Evolutionary conservation across 2,329 filamentous ascomycete species (phyloP), one percentile per base, ranked within the genome.

Genomic region (Colletotrichum sp.): DNA sequence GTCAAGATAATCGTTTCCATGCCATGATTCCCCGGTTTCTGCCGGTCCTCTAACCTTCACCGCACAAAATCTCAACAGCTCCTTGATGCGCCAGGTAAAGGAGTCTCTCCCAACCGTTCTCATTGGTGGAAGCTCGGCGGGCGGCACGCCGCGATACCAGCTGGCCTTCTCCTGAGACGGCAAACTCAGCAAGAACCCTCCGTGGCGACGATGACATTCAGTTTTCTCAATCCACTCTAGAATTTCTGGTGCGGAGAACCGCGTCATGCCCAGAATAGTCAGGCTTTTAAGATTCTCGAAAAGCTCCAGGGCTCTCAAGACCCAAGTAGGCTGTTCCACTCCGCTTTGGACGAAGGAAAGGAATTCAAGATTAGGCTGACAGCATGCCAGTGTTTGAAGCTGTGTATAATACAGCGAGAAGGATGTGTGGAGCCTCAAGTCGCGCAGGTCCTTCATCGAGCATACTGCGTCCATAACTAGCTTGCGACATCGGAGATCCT

Each of bases 401-500:
- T 71, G 60, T 15, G 18, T 8, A 9, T 7, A 18, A 6, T 12
- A 21, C 1, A 72, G 18, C 10, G 48, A 4, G 28, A 60, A 74
- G 3, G 13, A 30, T 3, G 72, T 74, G 28, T 72, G 72, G 12
- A 74, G 68, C 10, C 60, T 66, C 28, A 74, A 28, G 52, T 72
- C 52, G n/a, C 52, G 72, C 24, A 74, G 72, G 36, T 55, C 16
- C 16, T 36, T 68, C 72, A 74, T 72, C 9, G 72, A 61, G 7
- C 24, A 24, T 26, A 74, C 72, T 18, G 72, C 72, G 5, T 66
- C 55, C 52, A 74, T 48, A 13, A 67, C 36, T 9, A 52, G 13
- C 28, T 18, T 6, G 16, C 21, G 21, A 6, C 68, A 69, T 18
- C 6, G 39, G 32, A 7, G 16, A 8, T 12, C 28, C 32, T 10